phyloP scores from a whole-genome alignment of 176 grass and related monocot genomes.

The Carex cristatella region DNA sequence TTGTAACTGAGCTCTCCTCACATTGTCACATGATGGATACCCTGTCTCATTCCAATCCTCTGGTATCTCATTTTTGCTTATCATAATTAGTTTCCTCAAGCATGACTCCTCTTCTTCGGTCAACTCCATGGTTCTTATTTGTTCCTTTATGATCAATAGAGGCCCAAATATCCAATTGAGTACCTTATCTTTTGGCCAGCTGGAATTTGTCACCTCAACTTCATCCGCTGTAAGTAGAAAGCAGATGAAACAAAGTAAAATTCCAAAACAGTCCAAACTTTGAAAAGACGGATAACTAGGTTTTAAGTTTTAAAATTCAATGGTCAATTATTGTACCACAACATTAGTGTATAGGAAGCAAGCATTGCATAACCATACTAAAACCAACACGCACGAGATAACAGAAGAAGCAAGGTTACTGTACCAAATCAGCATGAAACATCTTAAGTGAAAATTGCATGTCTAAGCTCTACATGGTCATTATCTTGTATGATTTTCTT shows the following conservation, averaged over 20 bases:
- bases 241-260: background rate
- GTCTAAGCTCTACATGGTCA: background rate
- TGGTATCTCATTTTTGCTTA: slow-evolving; percentile 49
- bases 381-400: background rate
- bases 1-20: slow-evolving; percentile 80
- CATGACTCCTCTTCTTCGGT: slow-evolving; percentile 58
- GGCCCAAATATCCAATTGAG: slow-evolving; percentile 77
- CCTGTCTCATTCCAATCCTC: slow-evolving; percentile 60
- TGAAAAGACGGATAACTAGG: background rate
- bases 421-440: background rate
- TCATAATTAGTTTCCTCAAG: slow-evolving; percentile 61
- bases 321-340: background rate
- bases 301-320: background rate
- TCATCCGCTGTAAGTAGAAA: slow-evolving; percentile 51
- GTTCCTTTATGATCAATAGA: slow-evolving; percentile 73
- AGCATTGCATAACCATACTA: background rate
- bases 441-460: background rate
- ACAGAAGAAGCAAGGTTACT: background rate
- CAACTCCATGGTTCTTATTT: slow-evolving; percentile 52
- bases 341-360: background rate
- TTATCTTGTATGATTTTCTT: background rate
- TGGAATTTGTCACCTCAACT: slow-evolving; percentile 67
- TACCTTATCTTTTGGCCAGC: slow-evolving; percentile 74
- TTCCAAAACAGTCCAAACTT: background rate
- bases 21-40: slow-evolving; percentile 43